A percentile compares a stretch with the other conserved stretches of the same genome.
Conservation (phyloP, 306 rosid genomes). For the Luffa aegyptiaca region DNA sequence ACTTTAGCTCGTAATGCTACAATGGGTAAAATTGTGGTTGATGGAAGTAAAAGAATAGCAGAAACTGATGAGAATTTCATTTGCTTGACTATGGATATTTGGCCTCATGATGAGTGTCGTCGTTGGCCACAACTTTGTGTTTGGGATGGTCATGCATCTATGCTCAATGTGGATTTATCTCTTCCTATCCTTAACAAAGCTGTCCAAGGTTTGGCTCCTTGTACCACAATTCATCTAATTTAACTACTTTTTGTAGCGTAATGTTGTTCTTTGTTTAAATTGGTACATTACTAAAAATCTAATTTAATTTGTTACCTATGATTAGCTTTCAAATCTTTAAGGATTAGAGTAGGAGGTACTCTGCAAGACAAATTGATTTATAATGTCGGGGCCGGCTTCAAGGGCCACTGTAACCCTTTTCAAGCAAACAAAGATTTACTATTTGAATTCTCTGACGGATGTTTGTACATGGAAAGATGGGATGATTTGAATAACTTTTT, state of each 20-base stretch:
- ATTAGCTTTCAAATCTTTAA: conserved; percentile 66
- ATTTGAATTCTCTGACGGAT: conserved; percentile 79
- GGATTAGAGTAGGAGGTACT: conserved; percentile 87
- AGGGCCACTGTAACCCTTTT: conserved; percentile 52
- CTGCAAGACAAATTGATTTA: conserved; percentile 81
- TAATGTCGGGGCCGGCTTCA: conserved; percentile 40
- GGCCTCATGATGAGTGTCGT: background rate
- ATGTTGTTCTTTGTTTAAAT: too few relatives aligned
- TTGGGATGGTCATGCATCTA: background rate
- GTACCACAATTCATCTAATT: too few relatives aligned
- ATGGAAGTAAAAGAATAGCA: background rate
- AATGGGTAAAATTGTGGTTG: background rate
- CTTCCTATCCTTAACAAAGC: conserved; percentile 60
- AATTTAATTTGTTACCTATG: background rate
- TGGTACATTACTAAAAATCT: background rate
- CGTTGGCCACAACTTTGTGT: background rate
- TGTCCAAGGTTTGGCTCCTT: conserved; percentile 17
- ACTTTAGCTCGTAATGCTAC: background rate
- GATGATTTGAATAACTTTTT: conserved; percentile 72
- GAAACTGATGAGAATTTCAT: background rate
- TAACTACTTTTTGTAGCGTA: too few relatives aligned
- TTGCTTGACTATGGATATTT: background rate
- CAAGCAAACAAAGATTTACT: conserved; percentile 37
- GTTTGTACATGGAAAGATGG: conserved; percentile 75
- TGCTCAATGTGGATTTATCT: conserved; percentile 31